Base-by-base conservation (phyloP, 768 basidiomycete genomes). In the Pulveroboletus sp. region DNA sequence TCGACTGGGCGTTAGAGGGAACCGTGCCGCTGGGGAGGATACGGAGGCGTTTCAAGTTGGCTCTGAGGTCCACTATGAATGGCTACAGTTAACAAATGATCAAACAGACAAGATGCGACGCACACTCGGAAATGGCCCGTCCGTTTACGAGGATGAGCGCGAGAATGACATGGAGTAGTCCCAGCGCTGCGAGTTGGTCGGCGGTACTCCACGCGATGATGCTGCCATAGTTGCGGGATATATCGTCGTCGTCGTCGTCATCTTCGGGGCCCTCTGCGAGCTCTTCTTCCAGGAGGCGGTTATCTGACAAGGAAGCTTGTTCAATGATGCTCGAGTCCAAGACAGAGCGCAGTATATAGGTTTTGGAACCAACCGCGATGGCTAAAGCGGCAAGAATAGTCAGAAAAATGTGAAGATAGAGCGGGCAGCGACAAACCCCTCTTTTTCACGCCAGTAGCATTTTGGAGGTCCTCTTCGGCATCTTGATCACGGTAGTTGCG, bases 101-200 rank as follows among this genome's bases (percentile, higher is more conserved):
- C 22, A 22, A 50, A 16, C 9, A 47, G 24, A 38, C 30, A 46
- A n/a, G 3, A 10, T 17, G 11, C 43, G 4, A 58, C 65, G 29
- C 59, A 93, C 93, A 67, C 59, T 96, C 93, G 23, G 75, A 73
- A 16, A 96, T 73, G 13, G 80, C 76, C 10, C 86, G 73, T 38
- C 90, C 90, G 55, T 80, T 83, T 37, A 86, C 86, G n/a, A 98
- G 74, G 40, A 98, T 83, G 20, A 96, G 72, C 0, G 86, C 82
- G 10, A 97, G 79, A 31, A 98, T 76, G 14, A 90, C 80, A 47
- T 91, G 86, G 13, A 93, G 74, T 5, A 96, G 68, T 8, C 93
- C 94, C 20, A 87, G 63, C 3, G 78, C 61, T 2, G 78, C 84
- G 1, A 91, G 72, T 54, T 93, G 77, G 62, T 92, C 82, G 12